A percentile compares a stretch with the other conserved stretches of the same genome.
Conservation (phyloP, 179 eudicot genomes). For the Beta lomatogona region DNA sequence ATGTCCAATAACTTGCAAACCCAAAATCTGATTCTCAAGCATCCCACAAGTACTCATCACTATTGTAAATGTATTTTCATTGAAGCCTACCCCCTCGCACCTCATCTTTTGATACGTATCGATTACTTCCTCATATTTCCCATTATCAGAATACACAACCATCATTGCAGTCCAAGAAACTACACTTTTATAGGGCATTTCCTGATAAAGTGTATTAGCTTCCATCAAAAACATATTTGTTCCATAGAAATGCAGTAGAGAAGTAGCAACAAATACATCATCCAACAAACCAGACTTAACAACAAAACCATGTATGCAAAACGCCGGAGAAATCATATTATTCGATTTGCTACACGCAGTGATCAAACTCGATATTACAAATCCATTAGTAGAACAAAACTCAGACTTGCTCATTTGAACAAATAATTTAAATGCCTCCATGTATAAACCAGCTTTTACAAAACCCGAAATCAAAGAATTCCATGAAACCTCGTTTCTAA, state of each 20-base stretch:
- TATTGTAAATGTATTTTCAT: constrained; percentile 57
- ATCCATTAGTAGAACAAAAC: constrained; percentile 46
- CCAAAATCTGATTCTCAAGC: constrained; percentile 57
- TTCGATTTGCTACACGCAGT: constrained; percentile 57
- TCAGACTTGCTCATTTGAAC: constrained; percentile 39
- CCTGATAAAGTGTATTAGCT: constrained; percentile 51
- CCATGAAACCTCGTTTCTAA: constrained; percentile 72
- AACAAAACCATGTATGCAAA: constrained; percentile 58
- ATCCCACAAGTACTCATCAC: constrained; percentile 58
- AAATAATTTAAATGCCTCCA: constrained; percentile 48
- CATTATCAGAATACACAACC: constrained; percentile 52
- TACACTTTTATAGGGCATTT: constrained; percentile 62
- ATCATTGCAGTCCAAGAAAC: constrained; percentile 83
- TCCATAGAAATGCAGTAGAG: constrained; percentile 71
- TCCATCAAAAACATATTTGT: constrained; percentile 42
- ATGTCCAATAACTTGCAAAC: constrained; percentile 63
- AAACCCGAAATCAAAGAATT: constrained; percentile 63
- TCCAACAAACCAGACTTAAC: constrained; percentile 51
- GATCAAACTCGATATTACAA: constrained; percentile 58
- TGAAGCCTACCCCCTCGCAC: constrained; percentile 45
- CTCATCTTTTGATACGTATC: constrained; percentile 50
- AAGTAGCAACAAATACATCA: constrained; percentile 61
- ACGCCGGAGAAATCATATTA: constrained; percentile 49
- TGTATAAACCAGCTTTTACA: constrained; percentile 48
- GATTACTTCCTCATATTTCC: constrained; percentile 39